Base-by-base conservation (phyloP, 441 rosid genomes). In the Viola pubescens region DNA sequence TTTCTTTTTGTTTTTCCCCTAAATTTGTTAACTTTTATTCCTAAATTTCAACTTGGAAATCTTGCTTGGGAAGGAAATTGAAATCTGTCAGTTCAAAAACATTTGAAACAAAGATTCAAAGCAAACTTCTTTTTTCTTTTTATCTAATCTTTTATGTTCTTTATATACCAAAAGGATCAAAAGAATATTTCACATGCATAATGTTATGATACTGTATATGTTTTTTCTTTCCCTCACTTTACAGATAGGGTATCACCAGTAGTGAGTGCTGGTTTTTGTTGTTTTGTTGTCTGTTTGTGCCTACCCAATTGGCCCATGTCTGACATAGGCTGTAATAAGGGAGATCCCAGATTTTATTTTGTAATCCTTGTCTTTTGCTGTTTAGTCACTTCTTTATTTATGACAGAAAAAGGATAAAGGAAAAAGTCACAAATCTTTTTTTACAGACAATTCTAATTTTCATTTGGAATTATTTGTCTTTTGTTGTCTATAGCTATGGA, bases 401-500 rank as follows among this genome's bases (percentile, higher is more conserved):
- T 2, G 34, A 2, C 34, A 26, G 34, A 26, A 26, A 26, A 26
- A 19, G 26, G 26, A 19, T 0, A 19, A 19, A 19, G 26, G 34
- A 26, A 26, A 26, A 26, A 26, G 34, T 26, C 2, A 26, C 34
- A 26, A 26, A n/a, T 19, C 2, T 26, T 26, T 12, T 71, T 77
- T 68, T 72, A 19, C 48, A 48, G 65, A 42, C 37, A 60, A 52
- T 37, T 34, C n/a, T 37, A 13, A n/a, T 56, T 64, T 47, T 39
- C 38, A 65, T 68, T 50, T 70, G 44, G 52, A 46, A 51, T 73
- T 69, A 56, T 61, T 70, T 71, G 58, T 67, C 2, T 74, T 56
- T 63, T 71, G 67, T 66, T 58, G 58, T 56, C 67, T 73, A 52
- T 75, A 94, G 99, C 97, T 52, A 80, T 77, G 77, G 99, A 90